Conservation (phyloP, 2,329 filamentous ascomycete species). For the Fusarium sp. region DNA sequence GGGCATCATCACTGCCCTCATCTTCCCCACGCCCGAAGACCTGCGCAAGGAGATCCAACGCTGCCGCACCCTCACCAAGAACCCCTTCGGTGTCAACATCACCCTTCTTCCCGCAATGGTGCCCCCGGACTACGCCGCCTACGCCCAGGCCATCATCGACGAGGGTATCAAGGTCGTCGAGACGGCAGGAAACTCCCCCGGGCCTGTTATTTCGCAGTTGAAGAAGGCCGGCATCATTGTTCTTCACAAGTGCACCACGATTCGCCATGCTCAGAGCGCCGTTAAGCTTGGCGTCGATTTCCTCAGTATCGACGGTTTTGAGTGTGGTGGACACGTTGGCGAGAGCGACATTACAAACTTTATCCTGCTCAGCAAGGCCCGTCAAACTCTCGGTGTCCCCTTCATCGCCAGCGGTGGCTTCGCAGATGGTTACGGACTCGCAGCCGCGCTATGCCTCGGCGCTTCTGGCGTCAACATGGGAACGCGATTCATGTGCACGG, state of each 20-base stretch:
- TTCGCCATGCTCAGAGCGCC: slow-evolving; percentile 90
- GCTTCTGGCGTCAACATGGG: slow-evolving; percentile 99
- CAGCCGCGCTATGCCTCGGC: slow-evolving; percentile 87
- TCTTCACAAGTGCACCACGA: slow-evolving; percentile 97
- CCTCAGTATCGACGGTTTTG: slow-evolving; percentile 95
- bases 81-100: slow-evolving; percentile 92
- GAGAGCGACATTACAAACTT: slow-evolving; percentile 91
- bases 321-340: slow-evolving; percentile 91
- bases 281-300: slow-evolving; percentile 97
- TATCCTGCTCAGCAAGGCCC: slow-evolving; percentile 84
- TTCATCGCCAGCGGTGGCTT: slow-evolving; percentile 98
- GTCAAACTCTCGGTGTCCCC: slow-evolving; percentile 84
- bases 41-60: slow-evolving; percentile 92
- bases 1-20: slow-evolving; percentile 86
- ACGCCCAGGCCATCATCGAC: slow-evolving; percentile 91
- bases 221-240: slow-evolving; percentile 83
- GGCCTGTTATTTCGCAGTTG: slow-evolving; percentile 87
- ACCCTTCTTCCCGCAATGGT: slow-evolving; percentile 91
- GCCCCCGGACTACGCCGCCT: slow-evolving; percentile 91
- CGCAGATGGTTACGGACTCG: slow-evolving; percentile 91
- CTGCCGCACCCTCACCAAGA: slow-evolving; percentile 81
- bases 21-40: slow-evolving; percentile 90
- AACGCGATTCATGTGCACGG: slow-evolving; percentile 95
- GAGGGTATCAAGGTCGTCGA: slow-evolving; percentile 93
- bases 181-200: slow-evolving; percentile 88